These are phyloP conservation scores for Arctium minus DNA, from an alignment of 129 eudicot genomes.

Conservation along the genomic window DNA sequence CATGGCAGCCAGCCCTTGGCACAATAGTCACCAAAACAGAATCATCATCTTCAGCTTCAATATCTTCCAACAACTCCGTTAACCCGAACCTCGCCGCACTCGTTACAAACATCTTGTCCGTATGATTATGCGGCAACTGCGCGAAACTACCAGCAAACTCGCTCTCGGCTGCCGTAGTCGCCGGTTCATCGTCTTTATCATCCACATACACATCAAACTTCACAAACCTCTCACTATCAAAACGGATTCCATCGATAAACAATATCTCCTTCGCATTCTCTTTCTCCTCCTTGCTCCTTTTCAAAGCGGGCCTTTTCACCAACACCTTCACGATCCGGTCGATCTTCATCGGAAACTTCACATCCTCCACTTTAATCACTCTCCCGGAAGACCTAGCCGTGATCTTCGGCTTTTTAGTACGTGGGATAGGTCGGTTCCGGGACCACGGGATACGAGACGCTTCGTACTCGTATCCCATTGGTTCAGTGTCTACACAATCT, in stretches of 20 bases:
- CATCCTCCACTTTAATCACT: neutral
- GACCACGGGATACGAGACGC: conserved; percentile 37
- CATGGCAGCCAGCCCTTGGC: conserved; percentile 22
- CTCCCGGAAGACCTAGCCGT: neutral
- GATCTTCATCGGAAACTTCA: conserved; percentile 26
- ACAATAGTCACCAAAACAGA: conserved; percentile 39
- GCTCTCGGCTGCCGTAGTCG: conserved; percentile 29
- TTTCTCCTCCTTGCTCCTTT: conserved; percentile 31
- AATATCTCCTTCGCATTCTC: conserved; percentile 35
- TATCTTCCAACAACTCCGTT: conserved; percentile 47
- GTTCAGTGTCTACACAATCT: conserved; percentile 29
- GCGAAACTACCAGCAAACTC: conserved; percentile 61
- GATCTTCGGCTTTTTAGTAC: conserved; percentile 1
- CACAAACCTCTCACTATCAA: conserved; percentile 20
- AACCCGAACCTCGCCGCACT: conserved; percentile 30
- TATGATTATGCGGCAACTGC: conserved; percentile 30
- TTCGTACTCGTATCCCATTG: conserved; percentile 32
- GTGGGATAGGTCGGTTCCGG: conserved; percentile 19
- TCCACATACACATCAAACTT: conserved; percentile 44
- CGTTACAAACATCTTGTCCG: neutral
- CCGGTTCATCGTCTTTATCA: conserved; percentile 34
- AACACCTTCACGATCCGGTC: conserved; percentile 27
- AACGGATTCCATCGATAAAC: conserved; percentile 34
- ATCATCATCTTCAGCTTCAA: conserved; percentile 50
- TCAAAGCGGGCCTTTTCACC: conserved; percentile 45